A percentile compares a stretch with the other conserved stretches of the same genome.
phyloP scores from a whole-genome alignment of 768 basidiomycete genomes.

The Tricholoma saponaceum region DNA sequence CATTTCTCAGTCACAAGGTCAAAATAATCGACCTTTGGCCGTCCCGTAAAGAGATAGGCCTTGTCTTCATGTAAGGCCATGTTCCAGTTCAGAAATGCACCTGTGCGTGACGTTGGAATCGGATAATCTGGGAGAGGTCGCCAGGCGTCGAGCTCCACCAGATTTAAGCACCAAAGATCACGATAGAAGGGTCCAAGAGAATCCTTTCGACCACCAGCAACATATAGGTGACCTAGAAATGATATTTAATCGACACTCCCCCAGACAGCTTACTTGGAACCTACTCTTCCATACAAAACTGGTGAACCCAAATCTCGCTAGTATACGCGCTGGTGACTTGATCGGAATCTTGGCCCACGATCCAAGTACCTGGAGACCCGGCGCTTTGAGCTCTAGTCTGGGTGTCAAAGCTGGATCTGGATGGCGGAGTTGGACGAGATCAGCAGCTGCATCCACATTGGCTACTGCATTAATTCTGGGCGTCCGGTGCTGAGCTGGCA shows the following conservation, averaged over 20 bases:
- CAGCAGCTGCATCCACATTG: not conserved
- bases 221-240: slow-evolving; percentile 21
- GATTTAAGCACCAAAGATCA: slow-evolving; percentile 24
- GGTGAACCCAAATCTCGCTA: slow-evolving; percentile 16
- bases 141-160: slow-evolving; percentile 22
- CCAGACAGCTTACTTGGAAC: no score
- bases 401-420: slow-evolving; percentile 21
- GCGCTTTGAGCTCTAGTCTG: slow-evolving; percentile 10
- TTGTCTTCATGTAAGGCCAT: slow-evolving; percentile 23
- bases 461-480: slow-evolving; percentile 4
- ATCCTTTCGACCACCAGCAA: slow-evolving; percentile 23
- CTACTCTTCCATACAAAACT: slow-evolving; percentile 21
- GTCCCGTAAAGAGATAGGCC: slow-evolving; percentile 34
- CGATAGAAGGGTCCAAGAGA: slow-evolving; percentile 22
- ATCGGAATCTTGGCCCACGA: slow-evolving; percentile 30
- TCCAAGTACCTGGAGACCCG: slow-evolving; percentile 28
- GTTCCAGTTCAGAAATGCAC: slow-evolving; percentile 18
- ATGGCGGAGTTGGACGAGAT: slow-evolving; percentile 20
- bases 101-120: slow-evolving; percentile 5
- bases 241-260: slow-evolving; percentile 3
- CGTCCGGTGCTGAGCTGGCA: slow-evolving; percentile 13
- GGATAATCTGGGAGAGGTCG: slow-evolving; percentile 23
- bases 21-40: slow-evolving; percentile 25
- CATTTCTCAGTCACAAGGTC: slow-evolving; percentile 32
- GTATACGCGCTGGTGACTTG: slow-evolving; percentile 3